These are phyloP conservation scores for Penicillium paradoxum DNA, from an alignment of 495 filamentous ascomycete species.

Conservation along the genomic window DNA sequence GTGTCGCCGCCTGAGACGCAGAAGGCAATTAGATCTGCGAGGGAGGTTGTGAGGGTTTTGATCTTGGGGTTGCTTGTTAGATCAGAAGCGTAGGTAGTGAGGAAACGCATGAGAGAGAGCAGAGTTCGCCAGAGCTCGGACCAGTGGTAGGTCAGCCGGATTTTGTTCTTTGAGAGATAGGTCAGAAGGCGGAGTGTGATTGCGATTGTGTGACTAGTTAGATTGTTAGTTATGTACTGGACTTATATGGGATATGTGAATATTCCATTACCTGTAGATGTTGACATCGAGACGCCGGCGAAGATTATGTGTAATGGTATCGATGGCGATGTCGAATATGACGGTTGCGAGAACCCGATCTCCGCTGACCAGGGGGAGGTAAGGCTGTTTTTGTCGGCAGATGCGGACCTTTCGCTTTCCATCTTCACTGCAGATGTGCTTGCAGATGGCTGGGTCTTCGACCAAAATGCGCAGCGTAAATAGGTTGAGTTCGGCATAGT, in stretches of 20 bases:
- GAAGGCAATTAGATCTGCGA: conserved; percentile 81
- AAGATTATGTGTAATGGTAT: conserved; percentile 92
- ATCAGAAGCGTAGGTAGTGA: conserved; percentile 77
- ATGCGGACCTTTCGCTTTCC: conserved; percentile 70
- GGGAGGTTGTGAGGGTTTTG: conserved; percentile 41
- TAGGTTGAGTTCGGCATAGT: conserved; percentile 78
- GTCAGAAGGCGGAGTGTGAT: conserved; percentile 76
- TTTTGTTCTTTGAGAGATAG: conserved; percentile 74
- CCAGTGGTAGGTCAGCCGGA: conserved; percentile 85
- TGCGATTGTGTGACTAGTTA: conserved; percentile 51
- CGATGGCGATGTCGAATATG: conserved; percentile 79
- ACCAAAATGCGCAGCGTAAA: conserved; percentile 80
- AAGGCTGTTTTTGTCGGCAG: conserved; percentile 85
- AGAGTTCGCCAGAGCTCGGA: conserved; percentile 89
- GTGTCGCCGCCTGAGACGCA: conserved; percentile 83
- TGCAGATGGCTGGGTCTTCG: conserved; percentile 81
- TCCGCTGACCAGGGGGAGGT: conserved; percentile 67
- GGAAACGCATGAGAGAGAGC: conserved; percentile 83
- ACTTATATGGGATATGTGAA: neutral
- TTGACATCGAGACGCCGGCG: conserved; percentile 76
- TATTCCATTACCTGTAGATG: conserved; percentile 61
- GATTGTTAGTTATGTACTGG: conserved; percentile 2
- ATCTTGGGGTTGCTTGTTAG: conserved; percentile 61
- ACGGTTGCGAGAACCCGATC: conserved; percentile 68
- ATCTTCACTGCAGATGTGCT: conserved; percentile 78